Percentiles rank a stretch among this genome's conserved stretches.
Conservation (phyloP, 768 basidiomycete genomes). For the Gloeostereum incarnatum region DNA sequence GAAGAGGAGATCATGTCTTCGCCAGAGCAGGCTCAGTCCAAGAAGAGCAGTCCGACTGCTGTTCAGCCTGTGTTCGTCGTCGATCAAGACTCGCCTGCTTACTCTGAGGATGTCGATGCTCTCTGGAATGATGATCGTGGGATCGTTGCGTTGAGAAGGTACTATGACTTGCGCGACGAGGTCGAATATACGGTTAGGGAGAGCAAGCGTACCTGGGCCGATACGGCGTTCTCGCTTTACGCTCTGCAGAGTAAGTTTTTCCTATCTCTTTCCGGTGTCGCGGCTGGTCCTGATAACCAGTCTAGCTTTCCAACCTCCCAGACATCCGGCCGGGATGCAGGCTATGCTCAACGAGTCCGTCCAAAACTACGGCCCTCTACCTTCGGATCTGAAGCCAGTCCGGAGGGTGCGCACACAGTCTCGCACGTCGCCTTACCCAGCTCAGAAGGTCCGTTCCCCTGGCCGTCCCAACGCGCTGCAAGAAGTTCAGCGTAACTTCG, state of each 20-base stretch:
- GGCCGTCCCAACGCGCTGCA: too few relatives aligned
- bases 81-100: conserved; percentile 41
- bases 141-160: conserved; percentile 52
- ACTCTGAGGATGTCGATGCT: conserved; percentile 29
- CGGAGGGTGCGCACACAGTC: conserved; percentile 66
- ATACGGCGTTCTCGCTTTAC: conserved; percentile 68
- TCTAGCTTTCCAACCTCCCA: conserved; percentile 64
- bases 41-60: conserved; percentile 25
- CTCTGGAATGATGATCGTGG: conserved; percentile 67
- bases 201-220: conserved; percentile 55
- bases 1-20: conserved; percentile 51
- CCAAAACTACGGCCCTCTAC: conserved; percentile 63
- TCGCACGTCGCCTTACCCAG: conserved; percentile 71
- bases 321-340: conserved; percentile 55
- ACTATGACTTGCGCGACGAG: conserved; percentile 62
- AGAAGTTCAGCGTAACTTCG: too few relatives aligned
- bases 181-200: conserved; percentile 56
- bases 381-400: conserved; percentile 54
- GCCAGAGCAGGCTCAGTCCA: conserved; percentile 19
- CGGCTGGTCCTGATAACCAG: conserved; percentile 5
- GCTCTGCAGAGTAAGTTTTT: conserved; percentile 57
- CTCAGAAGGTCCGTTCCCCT: too few relatives aligned
- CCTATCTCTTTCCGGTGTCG: background rate
- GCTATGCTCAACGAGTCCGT: conserved; percentile 67
- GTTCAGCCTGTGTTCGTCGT: conserved; percentile 43